These are phyloP conservation scores for Liquidambar formosana DNA, from an alignment of 164 flowering plant genomes.

Conservation along the genomic window DNA sequence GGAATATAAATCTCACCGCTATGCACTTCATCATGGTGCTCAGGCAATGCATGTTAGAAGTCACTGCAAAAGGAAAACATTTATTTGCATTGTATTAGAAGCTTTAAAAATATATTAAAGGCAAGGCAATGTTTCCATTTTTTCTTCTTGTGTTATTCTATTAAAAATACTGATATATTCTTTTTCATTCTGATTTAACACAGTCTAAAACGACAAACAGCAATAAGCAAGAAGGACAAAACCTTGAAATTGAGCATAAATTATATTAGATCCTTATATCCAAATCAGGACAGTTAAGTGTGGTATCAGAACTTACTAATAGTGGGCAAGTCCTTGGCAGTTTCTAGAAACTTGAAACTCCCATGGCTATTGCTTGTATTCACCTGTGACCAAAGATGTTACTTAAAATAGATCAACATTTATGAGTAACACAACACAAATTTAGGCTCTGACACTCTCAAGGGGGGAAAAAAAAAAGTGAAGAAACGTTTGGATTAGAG, in stretches of 20 bases:
- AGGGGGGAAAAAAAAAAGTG: not conserved
- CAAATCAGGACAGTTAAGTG: not conserved
- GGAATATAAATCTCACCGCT: conserved; percentile 55
- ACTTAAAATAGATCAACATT: not conserved
- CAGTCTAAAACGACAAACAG: not conserved
- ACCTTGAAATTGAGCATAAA: not conserved
- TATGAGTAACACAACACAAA: not conserved
- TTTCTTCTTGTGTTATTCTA: not conserved
- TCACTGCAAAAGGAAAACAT: conserved; percentile 55
- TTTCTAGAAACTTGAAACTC: conserved; percentile 66
- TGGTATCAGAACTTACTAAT: conserved; percentile 56
- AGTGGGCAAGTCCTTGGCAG: conserved; percentile 68
- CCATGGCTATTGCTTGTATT: conserved; percentile 37
- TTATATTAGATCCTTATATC: not conserved
- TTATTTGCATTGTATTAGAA: not conserved
- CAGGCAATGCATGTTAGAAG: conserved; percentile 61
- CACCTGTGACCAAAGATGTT: conserved; percentile 40
- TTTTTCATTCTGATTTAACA: no score
- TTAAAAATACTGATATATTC: no score
- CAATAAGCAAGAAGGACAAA: not conserved
- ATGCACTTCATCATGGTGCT: conserved; percentile 90
- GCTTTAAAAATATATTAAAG: not conserved
- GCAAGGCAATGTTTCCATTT: no score
- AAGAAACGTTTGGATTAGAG: not conserved
- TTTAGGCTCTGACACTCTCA: not conserved